phyloP scores from a whole-genome alignment of 208 protist genomes.

The Leishmania aethiopica region DNA sequence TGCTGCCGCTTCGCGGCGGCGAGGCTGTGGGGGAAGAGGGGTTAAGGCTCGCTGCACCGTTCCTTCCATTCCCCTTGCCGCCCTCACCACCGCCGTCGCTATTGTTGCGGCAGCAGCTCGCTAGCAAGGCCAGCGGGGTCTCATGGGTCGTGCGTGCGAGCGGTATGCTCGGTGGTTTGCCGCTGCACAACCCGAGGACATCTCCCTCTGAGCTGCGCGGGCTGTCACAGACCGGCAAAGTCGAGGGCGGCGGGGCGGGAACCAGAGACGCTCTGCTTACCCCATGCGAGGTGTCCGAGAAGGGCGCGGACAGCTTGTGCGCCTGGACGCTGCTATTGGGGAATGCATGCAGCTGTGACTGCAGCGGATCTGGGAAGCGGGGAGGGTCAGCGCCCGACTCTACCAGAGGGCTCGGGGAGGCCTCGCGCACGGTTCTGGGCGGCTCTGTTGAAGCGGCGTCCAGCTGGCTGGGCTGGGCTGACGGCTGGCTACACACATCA shows the following conservation, averaged over 20 bases:
- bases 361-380: neutral
- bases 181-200: neutral
- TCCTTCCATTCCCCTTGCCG: neutral
- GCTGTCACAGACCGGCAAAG: slow-evolving; percentile 9
- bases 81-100: slow-evolving; percentile 1
- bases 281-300: slow-evolving; percentile 7
- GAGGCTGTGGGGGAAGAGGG: neutral
- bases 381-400: slow-evolving; percentile 3
- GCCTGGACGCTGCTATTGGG: slow-evolving; percentile 12
- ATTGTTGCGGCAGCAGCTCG: neutral
- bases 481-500: neutral
- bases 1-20: too few relatives aligned
- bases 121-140: slow-evolving; percentile 19
- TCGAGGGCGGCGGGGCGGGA: slow-evolving; percentile 10
- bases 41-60: neutral
- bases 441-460: slow-evolving; percentile 12
- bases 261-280: neutral
- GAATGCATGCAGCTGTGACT: neutral
- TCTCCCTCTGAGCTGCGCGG: slow-evolving; percentile 1
- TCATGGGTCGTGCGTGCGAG: slow-evolving; percentile 1
- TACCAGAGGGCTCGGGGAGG: slow-evolving; percentile 4
- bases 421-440: slow-evolving; percentile 17
- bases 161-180: neutral
- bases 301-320: slow-evolving; percentile 2
- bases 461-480: neutral